Conservation (phyloP, 495 filamentous ascomycete genomes). For the Neurospora intermedia region DNA sequence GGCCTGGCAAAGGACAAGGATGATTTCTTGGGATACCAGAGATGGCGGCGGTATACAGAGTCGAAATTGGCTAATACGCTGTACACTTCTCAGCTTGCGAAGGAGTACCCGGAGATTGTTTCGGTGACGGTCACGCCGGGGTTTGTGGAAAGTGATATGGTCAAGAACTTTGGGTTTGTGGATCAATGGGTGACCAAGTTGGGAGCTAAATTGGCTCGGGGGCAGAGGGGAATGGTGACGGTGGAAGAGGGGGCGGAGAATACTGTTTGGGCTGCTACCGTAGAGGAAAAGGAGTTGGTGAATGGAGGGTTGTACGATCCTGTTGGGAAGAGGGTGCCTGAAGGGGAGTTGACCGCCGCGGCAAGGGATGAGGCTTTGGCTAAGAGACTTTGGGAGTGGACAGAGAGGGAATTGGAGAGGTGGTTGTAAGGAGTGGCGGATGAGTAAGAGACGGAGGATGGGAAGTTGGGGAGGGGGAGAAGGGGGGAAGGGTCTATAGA, state of each 20-base stretch:
- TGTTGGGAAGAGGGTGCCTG: not conserved
- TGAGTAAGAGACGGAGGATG: too few species aligned
- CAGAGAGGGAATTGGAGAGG: not conserved
- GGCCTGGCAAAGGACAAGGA: not conserved
- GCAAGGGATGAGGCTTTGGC: not conserved
- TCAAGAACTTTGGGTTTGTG: not conserved
- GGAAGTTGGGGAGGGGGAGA: too few species aligned
- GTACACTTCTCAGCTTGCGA: not conserved
- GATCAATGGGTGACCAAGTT: not conserved
- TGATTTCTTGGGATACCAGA: not conserved
- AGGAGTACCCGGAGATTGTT: not conserved
- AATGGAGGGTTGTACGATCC: not conserved
- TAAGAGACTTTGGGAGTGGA: not conserved
- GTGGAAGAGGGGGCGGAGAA: not conserved
- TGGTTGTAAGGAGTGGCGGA: not conserved
- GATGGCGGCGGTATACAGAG: not conserved
- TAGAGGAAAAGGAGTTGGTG: not conserved
- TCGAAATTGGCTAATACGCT: not conserved
- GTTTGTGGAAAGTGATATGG: not conserved
- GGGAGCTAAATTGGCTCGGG: not conserved
- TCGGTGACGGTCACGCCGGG: not conserved
- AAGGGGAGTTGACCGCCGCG: not conserved
- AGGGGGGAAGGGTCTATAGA: too few species aligned
- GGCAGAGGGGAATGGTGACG: not conserved
- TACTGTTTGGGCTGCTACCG: not conserved